Evolutionary conservation across 176 grass and related monocot species (phyloP).

Genomic region (Stipa capillata): DNA sequence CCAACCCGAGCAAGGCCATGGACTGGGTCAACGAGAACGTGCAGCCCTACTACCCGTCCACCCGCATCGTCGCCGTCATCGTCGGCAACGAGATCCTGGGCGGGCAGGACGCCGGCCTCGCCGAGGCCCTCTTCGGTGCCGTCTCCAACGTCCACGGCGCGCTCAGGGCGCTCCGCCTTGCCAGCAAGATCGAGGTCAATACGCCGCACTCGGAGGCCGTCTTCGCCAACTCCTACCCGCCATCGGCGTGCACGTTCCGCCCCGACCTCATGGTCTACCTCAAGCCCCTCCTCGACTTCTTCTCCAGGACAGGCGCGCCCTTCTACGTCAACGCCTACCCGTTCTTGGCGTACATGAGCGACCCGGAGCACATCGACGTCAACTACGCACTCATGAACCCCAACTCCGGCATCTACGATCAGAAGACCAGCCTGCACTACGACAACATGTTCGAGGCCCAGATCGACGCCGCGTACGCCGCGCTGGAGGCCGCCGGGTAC

Average conservation of each 20-base stretch:
- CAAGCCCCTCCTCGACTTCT: conserved; percentile 75
- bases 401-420: conserved; percentile 67
- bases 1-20: conserved; percentile 36
- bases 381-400: conserved; percentile 80
- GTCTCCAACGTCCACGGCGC: conserved; percentile 66
- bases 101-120: conserved; percentile 38
- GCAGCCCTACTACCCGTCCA: conserved; percentile 51
- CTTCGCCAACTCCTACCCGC: conserved; percentile 82
- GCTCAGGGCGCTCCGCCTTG: conserved; percentile 40
- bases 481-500: conserved; percentile 67
- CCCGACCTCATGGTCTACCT: conserved; percentile 50
- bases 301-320: conserved; percentile 50
- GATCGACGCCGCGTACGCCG: conserved; percentile 81
- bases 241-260: conserved; percentile 66
- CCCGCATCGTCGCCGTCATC: conserved; percentile 55
- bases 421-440: conserved; percentile 70
- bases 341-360: conserved; percentile 85
- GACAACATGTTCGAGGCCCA: conserved; percentile 98
- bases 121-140: conserved; percentile 58
- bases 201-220: conserved; percentile 82
- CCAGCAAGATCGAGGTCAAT: conserved; percentile 45
- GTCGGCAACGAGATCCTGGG: conserved; percentile 90
- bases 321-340: conserved; percentile 95
- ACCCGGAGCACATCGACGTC: conserved; percentile 69
- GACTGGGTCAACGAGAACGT: conserved; percentile 62